Base-by-base conservation (phyloP, 371 early-diverging fungal genomes). In the Mucor saturninus region DNA sequence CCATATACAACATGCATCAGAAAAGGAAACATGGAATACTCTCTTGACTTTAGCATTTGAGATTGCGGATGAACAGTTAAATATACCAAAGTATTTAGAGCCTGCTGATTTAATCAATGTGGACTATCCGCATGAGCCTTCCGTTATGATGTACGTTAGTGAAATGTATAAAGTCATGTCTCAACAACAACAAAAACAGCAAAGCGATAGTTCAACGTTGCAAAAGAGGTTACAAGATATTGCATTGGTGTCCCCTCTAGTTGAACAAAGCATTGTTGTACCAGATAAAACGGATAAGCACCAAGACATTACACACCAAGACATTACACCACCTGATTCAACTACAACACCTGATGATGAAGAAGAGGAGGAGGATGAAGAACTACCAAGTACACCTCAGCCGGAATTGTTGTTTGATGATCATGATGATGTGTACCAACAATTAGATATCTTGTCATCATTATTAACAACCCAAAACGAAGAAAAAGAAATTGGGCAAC, bases 91-190 rank as follows among this genome's bases (percentile, higher is more conserved):
- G 21, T 78, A 77, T 43, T 58, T 81, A 13, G 78, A 81, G n/a
- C 68, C 76, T 4, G 70, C 67, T 15, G 78, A 77, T 54, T 57
- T 81, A 42, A 49, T 62, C 5, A 30, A 30, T 13, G 71, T 76
- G 8, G 81, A 77, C 43, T 78, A 65, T 52, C 81, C 78, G n/a
- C 76, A 78, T 48, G 81, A 81, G 56, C 76, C 81, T 8, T 74
- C 74, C 45, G 72, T 81, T 9, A 81, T 81, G 78, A 70, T 81
- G 74, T 81, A 81, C 37, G 67, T 81, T 9, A 76, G 73, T 38
- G 78, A 77, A 61, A 69, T 71, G 40, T 77, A 78, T 50, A 77
- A 76, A 29, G 62, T 69, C 35, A 79, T 79, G 76, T 74, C 74
- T 3, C 52, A 53, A 13, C 50, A 55, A 45, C 54, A 53, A n/a